Percentiles rank a stretch among this genome's conserved stretches.
phyloP scores from a whole-genome alignment of 495 filamentous ascomycete species.

The Penicillium cosmopolitanum region DNA sequence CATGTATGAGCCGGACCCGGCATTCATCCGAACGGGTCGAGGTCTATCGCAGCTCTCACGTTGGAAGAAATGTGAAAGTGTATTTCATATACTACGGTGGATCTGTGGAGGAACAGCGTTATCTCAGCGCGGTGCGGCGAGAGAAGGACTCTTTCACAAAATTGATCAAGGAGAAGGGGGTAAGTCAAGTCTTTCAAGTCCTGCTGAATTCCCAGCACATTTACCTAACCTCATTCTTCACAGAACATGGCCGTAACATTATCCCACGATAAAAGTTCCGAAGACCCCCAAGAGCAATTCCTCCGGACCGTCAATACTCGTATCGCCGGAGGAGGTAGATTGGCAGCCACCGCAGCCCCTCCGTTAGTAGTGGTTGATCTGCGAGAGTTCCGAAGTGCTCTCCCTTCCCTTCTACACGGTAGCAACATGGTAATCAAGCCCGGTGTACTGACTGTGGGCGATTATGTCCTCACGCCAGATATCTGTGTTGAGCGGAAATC shows the following conservation, averaged over 20 bases:
- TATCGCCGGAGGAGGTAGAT: slow-evolving; percentile 88
- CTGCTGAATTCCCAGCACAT: not conserved
- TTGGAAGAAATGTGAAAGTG: slow-evolving; percentile 82
- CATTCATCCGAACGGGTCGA: slow-evolving; percentile 94
- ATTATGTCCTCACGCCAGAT: slow-evolving; percentile 88
- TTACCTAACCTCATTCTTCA: not conserved
- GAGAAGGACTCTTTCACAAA: slow-evolving; percentile 96
- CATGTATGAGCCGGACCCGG: slow-evolving; percentile 97
- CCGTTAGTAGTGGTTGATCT: slow-evolving; percentile 94
- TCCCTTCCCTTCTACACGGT: slow-evolving; percentile 90
- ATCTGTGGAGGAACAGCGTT: slow-evolving; percentile 95
- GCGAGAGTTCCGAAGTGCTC: slow-evolving; percentile 90
- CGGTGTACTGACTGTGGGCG: slow-evolving; percentile 94
- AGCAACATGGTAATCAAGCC: slow-evolving; percentile 83
- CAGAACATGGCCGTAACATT: slow-evolving; percentile 86
- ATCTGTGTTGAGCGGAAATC: slow-evolving; percentile 96
- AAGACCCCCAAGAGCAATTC: slow-evolving; percentile 91
- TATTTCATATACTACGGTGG: slow-evolving; percentile 97
- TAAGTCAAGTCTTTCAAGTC: slow-evolving; percentile 26
- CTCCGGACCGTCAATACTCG: slow-evolving; percentile 94
- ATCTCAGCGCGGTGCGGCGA: slow-evolving; percentile 81
- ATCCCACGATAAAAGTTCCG: slow-evolving; percentile 69
- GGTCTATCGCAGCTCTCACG: slow-evolving; percentile 93
- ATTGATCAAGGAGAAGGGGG: slow-evolving; percentile 88
- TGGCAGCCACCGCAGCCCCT: slow-evolving; percentile 88